Conservation (phyloP, 1,139 yeast species). For the Debaryomyces fabryi region DNA sequence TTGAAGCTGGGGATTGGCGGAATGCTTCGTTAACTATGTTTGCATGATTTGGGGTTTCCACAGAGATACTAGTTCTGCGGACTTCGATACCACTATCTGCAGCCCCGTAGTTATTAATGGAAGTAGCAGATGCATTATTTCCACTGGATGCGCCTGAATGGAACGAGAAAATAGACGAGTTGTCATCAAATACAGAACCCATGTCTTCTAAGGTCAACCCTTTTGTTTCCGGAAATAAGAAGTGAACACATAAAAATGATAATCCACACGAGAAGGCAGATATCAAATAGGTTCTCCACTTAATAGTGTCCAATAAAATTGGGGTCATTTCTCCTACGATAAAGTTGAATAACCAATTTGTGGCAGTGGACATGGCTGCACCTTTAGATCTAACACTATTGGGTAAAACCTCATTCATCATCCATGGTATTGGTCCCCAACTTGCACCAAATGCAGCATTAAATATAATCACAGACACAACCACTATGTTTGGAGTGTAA, state of each 20-base stretch:
- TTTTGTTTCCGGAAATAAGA: slow-evolving; percentile 56
- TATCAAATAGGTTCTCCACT: slow-evolving; percentile 79
- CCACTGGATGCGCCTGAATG: slow-evolving; percentile 34
- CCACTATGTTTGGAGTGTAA: slow-evolving; percentile 73
- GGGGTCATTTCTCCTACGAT: slow-evolving; percentile 93
- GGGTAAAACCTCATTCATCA: slow-evolving; percentile 88
- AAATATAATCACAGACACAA: slow-evolving; percentile 71
- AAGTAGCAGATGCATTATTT: slow-evolving; percentile 5
- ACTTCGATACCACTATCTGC: slow-evolving; percentile 13
- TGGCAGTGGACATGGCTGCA: slow-evolving; percentile 87
- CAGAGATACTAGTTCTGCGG: slow-evolving; percentile 24
- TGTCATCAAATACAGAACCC: slow-evolving; percentile 54
- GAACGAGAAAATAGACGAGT: slow-evolving; percentile 46
- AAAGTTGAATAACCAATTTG: slow-evolving; percentile 94
- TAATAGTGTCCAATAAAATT: slow-evolving; percentile 70
- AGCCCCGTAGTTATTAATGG: slow-evolving; percentile 25
- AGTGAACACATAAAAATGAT: slow-evolving; percentile 59
- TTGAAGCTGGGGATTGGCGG: slow-evolving; percentile 39
- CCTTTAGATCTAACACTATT: slow-evolving; percentile 88
- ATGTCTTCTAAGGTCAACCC: slow-evolving; percentile 58
- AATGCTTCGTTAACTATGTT: slow-evolving; percentile 21
- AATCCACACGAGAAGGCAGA: slow-evolving; percentile 78
- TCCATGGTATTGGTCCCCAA: slow-evolving; percentile 97
- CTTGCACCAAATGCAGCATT: slow-evolving; percentile 86
- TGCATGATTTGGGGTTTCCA: slow-evolving; percentile 14